Evolutionary conservation across 495 filamentous ascomycete species (phyloP).

Genomic region (Filosporella fistucella): DNA sequence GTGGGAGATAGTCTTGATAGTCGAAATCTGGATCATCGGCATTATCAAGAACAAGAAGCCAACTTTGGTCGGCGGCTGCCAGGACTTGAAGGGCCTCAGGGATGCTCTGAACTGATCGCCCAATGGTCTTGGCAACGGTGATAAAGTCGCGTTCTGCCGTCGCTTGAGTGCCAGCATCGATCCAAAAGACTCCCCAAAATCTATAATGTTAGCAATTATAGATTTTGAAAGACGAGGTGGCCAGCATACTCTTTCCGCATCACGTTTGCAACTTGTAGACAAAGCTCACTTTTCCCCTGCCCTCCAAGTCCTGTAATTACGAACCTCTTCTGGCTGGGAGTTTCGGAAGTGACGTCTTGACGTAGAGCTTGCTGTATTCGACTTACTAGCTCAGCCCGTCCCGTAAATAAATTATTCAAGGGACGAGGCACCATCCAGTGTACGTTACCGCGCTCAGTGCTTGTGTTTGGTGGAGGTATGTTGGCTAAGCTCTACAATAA

Average conservation of each 20-base stretch:
- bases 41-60: slow-evolving; percentile 36
- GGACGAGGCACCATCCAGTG: slow-evolving; percentile 18
- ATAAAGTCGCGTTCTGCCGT: slow-evolving; percentile 22
- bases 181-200: slow-evolving; percentile 29
- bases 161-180: slow-evolving; percentile 24
- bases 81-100: slow-evolving; percentile 29
- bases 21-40: slow-evolving; percentile 32
- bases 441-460: slow-evolving; percentile 10
- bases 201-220: slow-evolving; percentile 17
- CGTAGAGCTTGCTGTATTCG: slow-evolving; percentile 15
- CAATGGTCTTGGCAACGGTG: slow-evolving; percentile 25
- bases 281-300: slow-evolving; percentile 35
- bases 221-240: not conserved
- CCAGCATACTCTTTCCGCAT: slow-evolving; percentile 22
- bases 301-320: slow-evolving; percentile 33
- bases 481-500: too few relatives aligned
- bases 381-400: slow-evolving; percentile 13
- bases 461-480: too few relatives aligned
- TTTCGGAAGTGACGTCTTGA: not conserved
- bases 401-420: slow-evolving; percentile 20
- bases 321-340: slow-evolving; percentile 23
- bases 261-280: slow-evolving; percentile 31
- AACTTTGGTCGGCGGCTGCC: slow-evolving; percentile 16
- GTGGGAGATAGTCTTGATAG: slow-evolving; percentile 29
- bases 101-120: slow-evolving; percentile 15